A percentile compares a stretch with the other conserved stretches of the same genome.
Conservation (phyloP, 352 stramenopile species). For the Nothophytophthora sp. region DNA sequence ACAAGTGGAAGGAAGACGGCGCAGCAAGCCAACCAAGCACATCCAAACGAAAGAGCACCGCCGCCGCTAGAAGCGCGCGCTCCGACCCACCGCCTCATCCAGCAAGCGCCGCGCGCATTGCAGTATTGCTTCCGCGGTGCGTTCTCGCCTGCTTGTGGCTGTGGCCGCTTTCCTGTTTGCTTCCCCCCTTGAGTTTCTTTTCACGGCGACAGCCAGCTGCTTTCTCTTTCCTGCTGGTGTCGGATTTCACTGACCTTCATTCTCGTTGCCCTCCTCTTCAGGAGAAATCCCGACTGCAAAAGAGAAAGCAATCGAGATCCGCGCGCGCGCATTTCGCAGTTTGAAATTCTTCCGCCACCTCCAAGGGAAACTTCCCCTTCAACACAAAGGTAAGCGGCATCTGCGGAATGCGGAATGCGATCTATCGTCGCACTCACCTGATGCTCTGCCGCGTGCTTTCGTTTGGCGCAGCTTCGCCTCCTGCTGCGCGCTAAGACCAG, state of each 20-base stretch:
- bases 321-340: not conserved
- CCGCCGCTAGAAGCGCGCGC: not conserved
- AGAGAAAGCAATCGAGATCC: not conserved
- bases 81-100: no score
- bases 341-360: not conserved
- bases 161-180: not conserved
- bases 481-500: no score
- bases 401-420: not conserved
- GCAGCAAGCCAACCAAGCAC: not conserved
- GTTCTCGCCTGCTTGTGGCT: not conserved
- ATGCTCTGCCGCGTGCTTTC: no score
- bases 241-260: slow-evolving; percentile 3
- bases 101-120: no score
- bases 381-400: no score
- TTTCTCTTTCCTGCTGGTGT: not conserved
- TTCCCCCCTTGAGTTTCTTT: not conserved
- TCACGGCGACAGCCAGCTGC: not conserved
- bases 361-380: no score
- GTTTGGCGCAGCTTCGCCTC: no score
- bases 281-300: not conserved
- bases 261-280: not conserved
- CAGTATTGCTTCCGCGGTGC: not conserved
- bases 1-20: not conserved
- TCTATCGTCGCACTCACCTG: no score
- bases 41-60: not conserved